Evolutionary conservation across 352 stramenopile genomes (phyloP).

Genomic region (Pythium aquatile): DNA sequence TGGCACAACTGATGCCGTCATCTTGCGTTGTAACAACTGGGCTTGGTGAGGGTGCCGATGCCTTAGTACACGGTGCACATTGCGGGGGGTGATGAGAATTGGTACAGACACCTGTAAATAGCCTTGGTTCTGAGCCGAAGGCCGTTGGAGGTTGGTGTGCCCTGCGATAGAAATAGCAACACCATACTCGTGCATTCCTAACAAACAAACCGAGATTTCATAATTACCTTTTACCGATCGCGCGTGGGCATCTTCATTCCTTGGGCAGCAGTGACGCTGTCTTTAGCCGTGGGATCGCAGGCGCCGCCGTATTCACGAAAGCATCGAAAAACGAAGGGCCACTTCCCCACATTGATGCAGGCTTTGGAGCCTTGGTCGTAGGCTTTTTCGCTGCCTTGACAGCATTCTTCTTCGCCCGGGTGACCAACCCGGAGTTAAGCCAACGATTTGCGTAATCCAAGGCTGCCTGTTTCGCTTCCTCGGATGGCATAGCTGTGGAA

Average conservation of each 20-base stretch:
- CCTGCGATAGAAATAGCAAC: too few species aligned
- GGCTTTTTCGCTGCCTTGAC: slow-evolving; percentile 7
- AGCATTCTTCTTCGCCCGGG: slow-evolving; percentile 38
- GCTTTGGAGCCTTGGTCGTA: slow-evolving; percentile 1
- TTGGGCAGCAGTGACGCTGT: slow-evolving; percentile 15
- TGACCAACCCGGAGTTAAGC: slow-evolving; percentile 38
- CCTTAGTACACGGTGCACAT: too few species aligned
- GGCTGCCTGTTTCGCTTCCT: slow-evolving; percentile 12
- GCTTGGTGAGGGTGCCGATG: too few species aligned
- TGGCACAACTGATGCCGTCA: background rate
- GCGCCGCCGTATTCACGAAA: slow-evolving; percentile 60
- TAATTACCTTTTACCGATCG: background rate
- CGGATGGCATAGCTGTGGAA: background rate
- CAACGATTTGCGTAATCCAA: slow-evolving; percentile 36
- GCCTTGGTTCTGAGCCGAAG: too few species aligned
- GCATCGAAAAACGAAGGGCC: slow-evolving; percentile 57
- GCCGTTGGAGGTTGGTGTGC: too few species aligned
- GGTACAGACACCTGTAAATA: too few species aligned
- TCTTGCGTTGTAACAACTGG: too few species aligned
- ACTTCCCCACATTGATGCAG: slow-evolving; percentile 24
- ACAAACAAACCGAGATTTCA: background rate
- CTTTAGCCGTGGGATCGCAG: slow-evolving; percentile 56
- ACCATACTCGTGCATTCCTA: background rate
- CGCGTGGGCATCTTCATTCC: slow-evolving; percentile 4
- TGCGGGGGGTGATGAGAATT: too few species aligned